These are phyloP conservation scores for Kwoniella dejecticola DNA, from an alignment of 768 basidiomycete genomes.

Conservation along the genomic window DNA sequence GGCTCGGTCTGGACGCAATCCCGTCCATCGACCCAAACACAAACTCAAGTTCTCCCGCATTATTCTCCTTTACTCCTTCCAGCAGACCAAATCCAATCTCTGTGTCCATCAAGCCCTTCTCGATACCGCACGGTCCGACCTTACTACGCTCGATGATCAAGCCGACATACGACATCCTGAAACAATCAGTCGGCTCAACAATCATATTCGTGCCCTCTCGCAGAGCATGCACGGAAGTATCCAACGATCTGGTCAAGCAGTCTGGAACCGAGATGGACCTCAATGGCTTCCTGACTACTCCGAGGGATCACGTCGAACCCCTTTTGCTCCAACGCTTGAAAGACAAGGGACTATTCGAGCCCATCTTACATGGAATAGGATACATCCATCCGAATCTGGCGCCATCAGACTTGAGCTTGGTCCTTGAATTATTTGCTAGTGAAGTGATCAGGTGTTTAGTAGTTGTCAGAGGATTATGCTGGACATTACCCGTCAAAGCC, in stretches of 20 bases:
- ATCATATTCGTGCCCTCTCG: slow-evolving; percentile 89
- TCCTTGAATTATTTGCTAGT: slow-evolving; percentile 78
- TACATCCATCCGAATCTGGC: slow-evolving; percentile 76
- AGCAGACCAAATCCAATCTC: slow-evolving; percentile 79
- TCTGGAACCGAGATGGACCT: slow-evolving; percentile 72
- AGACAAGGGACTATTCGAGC: slow-evolving; percentile 68
- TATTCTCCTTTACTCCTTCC: slow-evolving; percentile 74
- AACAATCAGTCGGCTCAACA: slow-evolving; percentile 55
- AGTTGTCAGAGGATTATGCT: slow-evolving; percentile 78
- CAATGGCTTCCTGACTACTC: slow-evolving; percentile 50
- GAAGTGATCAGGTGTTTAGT: slow-evolving; percentile 78
- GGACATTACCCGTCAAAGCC: slow-evolving; percentile 84
- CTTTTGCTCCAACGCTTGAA: slow-evolving; percentile 63
- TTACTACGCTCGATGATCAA: slow-evolving; percentile 90
- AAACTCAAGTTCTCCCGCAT: slow-evolving; percentile 6
- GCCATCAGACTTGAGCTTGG: slow-evolving; percentile 68
- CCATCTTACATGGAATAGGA: slow-evolving; percentile 80
- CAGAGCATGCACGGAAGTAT: slow-evolving; percentile 70
- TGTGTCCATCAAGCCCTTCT: slow-evolving; percentile 73
- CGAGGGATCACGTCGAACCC: slow-evolving; percentile 65
- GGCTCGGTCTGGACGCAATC: slow-evolving; percentile 73
- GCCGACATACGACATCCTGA: slow-evolving; percentile 78
- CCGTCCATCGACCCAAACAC: slow-evolving; percentile 43
- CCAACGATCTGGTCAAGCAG: slow-evolving; percentile 82
- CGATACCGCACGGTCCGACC: slow-evolving; percentile 79